Percentiles rank a stretch among this genome's conserved stretches.
Conservation (phyloP, 495 filamentous ascomycete genomes). For the Cryomyces minteri region DNA sequence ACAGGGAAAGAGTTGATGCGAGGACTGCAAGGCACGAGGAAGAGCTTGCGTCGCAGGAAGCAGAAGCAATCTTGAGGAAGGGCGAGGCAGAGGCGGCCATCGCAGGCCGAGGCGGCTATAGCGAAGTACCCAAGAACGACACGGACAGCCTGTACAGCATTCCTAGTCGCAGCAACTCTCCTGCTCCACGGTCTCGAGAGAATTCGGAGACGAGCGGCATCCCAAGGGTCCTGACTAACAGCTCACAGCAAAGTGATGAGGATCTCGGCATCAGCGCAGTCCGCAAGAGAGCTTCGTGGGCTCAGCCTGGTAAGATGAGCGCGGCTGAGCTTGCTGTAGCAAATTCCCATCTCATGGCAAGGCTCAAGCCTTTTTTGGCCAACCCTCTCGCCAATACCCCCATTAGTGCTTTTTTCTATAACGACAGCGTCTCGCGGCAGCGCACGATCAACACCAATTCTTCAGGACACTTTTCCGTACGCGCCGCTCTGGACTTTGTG, state of each 20-base stretch:
- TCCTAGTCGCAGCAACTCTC: not conserved
- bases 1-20: constrained; percentile 14
- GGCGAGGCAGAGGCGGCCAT: constrained; percentile 52
- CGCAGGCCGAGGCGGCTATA: constrained; percentile 46
- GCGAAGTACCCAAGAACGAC: constrained; percentile 24
- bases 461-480: constrained; percentile 64
- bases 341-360: constrained; percentile 70
- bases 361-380: constrained; percentile 75
- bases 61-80: constrained; percentile 48
- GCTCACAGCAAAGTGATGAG: constrained; percentile 14
- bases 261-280: constrained; percentile 14
- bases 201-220: not conserved
- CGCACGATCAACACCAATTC: constrained; percentile 66
- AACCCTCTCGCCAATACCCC: constrained; percentile 53
- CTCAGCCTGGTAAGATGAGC: constrained; percentile 37
- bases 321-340: constrained; percentile 57
- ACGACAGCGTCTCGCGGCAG: constrained; percentile 56
- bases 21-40: constrained; percentile 30
- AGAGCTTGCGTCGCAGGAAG: constrained; percentile 49
- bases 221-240: constrained; percentile 1
- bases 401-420: constrained; percentile 88
- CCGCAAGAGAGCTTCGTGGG: constrained; percentile 28
- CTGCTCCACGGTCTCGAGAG: constrained; percentile 3
- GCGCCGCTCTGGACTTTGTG: constrained; percentile 68
- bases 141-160: constrained; percentile 10